Base-by-base conservation (phyloP, 768 basidiomycete species). In the Lentinula aciculospora region DNA sequence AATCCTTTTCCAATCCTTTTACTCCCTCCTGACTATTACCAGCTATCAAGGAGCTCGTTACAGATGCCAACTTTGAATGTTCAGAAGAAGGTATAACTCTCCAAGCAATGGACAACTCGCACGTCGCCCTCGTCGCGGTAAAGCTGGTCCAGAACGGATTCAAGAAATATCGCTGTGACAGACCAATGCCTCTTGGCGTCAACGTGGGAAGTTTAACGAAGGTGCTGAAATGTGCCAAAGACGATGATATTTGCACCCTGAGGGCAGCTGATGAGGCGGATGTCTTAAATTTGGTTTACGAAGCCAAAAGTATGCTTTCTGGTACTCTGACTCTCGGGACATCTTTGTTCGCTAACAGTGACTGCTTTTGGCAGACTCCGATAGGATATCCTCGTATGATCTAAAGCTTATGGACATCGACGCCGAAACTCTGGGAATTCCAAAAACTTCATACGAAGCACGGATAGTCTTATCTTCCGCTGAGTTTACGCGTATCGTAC, bases 331-430 rank as follows among this genome's bases (percentile, higher is more conserved):
- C 21, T 13, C 12, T 53, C 53, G 27, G n/a, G n/a, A 40, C 46
- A 19, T 29, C 45, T 25, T 45, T 9, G n/a, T 61, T 40, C 15
- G 28, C 17, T 56, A 57, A 40, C 48, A 17, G 36, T 54, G 12
- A 60, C 57, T 8, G 17, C 17, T 39, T 49, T 56, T 44, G 36
- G 4, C 63, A 97, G 95, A 86, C 72, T 82, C 87, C 3, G 96
- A 97, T 71, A 86, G 97, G 61, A 88, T 98, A 54, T 94, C 94
- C 25, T 93, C 98, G 69, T 99, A 99, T 74, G 94, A 97, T 65
- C 92, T 99, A 89, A 98, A 98, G 71, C 84, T 98, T 54, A 98
- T 99, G 96, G 96, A 98, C 66, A 99, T 99, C 67, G 96, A 99
- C 71, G 78, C 92, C 23, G 97, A 99, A 73, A 86, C 84, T 45